Percentiles rank a stretch among this genome's conserved stretches.
Conservation (phyloP, 2,329 filamentous ascomycete species). For the Xylariomycetidae sp. region DNA sequence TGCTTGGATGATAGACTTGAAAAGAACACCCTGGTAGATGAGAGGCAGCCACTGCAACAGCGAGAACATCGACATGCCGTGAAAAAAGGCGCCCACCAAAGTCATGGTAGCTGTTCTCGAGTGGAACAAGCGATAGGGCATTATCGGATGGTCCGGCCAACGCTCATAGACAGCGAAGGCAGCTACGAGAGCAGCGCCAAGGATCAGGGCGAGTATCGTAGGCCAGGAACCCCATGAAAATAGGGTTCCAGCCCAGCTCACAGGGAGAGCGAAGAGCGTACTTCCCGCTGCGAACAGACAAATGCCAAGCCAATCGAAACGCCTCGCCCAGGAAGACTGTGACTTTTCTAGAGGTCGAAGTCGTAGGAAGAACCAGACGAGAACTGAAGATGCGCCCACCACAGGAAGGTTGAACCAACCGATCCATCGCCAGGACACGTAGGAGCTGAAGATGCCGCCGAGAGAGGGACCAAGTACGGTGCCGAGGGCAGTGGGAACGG, state of each 20-base stretch:
- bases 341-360: slow-evolving; percentile 41
- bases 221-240: slow-evolving; percentile 60
- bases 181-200: slow-evolving; percentile 48
- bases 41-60: no score
- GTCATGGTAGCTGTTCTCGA: no score
- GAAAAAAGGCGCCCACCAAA: no score
- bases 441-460: slow-evolving; percentile 48
- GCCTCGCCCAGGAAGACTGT: slow-evolving; percentile 41
- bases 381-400: slow-evolving; percentile 38
- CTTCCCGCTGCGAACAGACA: slow-evolving; percentile 60
- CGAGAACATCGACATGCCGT: no score
- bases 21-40: no score
- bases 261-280: slow-evolving; percentile 11
- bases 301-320: slow-evolving; percentile 60
- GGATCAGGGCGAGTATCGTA: slow-evolving; percentile 56
- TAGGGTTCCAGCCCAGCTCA: slow-evolving; percentile 51
- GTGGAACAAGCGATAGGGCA: no score
- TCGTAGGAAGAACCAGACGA: slow-evolving; percentile 48
- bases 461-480: slow-evolving; percentile 46
- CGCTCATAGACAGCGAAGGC: slow-evolving; percentile 53
- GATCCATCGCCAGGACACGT: slow-evolving; percentile 55
- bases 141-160: no score
- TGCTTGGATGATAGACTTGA: no score
- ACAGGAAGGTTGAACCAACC: slow-evolving; percentile 62
- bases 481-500: slow-evolving; percentile 40